Conservation (phyloP, 1,284 basidiomycete species). For the Microbotryomycetes sp. region DNA sequence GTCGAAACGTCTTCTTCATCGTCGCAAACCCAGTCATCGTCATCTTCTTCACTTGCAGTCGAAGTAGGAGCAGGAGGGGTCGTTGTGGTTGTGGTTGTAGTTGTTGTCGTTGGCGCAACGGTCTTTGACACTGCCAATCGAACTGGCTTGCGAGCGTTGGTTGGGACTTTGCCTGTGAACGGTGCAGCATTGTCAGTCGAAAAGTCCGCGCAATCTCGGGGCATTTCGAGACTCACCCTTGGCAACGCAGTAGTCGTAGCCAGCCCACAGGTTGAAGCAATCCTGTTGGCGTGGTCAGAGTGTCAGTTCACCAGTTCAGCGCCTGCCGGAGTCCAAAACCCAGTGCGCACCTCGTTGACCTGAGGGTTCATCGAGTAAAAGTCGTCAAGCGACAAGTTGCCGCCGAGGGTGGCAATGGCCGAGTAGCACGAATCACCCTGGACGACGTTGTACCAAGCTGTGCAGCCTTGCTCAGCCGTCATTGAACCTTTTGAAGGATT, state of each 20-base stretch:
- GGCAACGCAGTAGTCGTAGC: constrained; percentile 14
- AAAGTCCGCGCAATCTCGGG: background rate
- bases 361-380: constrained; percentile 13
- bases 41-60: constrained; percentile 4
- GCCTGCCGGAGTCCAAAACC: too few species aligned
- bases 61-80: background rate
- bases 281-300: background rate
- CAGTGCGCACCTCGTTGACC: constrained; percentile 1
- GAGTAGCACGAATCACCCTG: constrained; percentile 8
- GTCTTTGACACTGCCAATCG: background rate
- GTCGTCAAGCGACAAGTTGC: background rate
- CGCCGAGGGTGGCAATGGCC: background rate
- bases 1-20: constrained; percentile 15
- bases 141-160: background rate
- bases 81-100: constrained; percentile 5
- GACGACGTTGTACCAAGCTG: constrained; percentile 1
- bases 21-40: constrained; percentile 28
- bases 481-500: constrained; percentile 3
- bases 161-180: background rate
- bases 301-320: too few species aligned
- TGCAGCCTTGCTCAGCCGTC: constrained; percentile 12
- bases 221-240: constrained; percentile 1
- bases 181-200: background rate
- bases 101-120: background rate
- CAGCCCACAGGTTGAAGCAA: constrained; percentile 15